Percentiles rank a stretch among this genome's conserved stretches.
phyloP scores from a whole-genome alignment of 2,329 filamentous ascomycete species.

The Dactylellina parvicollis region DNA sequence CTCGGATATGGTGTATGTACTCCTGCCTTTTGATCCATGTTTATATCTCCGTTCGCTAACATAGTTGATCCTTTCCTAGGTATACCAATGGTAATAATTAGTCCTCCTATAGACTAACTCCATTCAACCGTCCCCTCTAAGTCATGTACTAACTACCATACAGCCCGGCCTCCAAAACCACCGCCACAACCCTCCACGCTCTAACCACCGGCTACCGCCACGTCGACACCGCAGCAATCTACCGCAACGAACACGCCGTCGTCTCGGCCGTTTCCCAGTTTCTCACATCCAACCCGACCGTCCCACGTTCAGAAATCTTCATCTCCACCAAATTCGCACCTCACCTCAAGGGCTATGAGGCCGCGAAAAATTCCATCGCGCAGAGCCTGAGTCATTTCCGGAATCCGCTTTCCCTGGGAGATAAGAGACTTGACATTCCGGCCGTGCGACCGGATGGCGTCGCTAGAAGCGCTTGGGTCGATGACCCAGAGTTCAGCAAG shows the following conservation, averaged over 20 bases:
- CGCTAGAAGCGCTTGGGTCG: too few species aligned
- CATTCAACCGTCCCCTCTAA: not conserved
- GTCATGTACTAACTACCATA: constrained; percentile 15
- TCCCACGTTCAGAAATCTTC: constrained; percentile 69
- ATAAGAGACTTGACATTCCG: constrained; percentile 33
- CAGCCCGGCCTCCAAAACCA: constrained; percentile 61
- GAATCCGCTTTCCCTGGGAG: constrained; percentile 33
- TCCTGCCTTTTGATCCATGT: not conserved
- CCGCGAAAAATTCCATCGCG: constrained; percentile 64
- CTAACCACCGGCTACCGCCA: constrained; percentile 68
- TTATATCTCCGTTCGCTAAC: not conserved
- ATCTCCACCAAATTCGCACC: constrained; percentile 72
- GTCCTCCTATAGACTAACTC: not conserved
- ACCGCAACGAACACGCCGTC: constrained; percentile 69
- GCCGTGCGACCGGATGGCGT: constrained; percentile 42
- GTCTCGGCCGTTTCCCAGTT: constrained; percentile 65
- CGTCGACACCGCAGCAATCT: constrained; percentile 69
- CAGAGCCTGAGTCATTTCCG: constrained; percentile 46
- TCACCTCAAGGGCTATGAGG: constrained; percentile 69
- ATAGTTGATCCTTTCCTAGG: constrained; percentile 8
- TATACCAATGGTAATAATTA: constrained; percentile 44
- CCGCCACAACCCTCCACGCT: constrained; percentile 63
- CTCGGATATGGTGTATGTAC: constrained; percentile 47
- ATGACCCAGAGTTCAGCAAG: constrained; percentile 13
- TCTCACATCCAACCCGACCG: constrained; percentile 59